Base-by-base conservation (phyloP, 2,329 filamentous ascomycete genomes). In the Calcarisporium arbuscula region DNA sequence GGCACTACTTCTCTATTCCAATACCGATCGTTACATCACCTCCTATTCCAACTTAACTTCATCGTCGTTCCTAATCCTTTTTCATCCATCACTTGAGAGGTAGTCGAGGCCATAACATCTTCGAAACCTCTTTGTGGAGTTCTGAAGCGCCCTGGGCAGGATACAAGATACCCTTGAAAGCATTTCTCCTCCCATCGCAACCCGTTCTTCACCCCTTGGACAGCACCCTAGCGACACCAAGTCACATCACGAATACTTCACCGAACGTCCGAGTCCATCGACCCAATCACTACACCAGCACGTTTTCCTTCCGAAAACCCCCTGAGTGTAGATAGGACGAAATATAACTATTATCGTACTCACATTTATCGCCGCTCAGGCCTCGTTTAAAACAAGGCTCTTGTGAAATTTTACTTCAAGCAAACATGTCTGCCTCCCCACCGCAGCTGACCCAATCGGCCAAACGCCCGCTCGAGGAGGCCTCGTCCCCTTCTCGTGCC, bases 391-490 rank as follows among this genome's bases (percentile, higher is more conserved):
- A 39, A 41, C 38, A 42, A 39, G 27, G 34, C 28, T 30, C 29
- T 37, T 43, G 39, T 47, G 38, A 48, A 29, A 36, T 34, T 19
- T 14, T 28, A 20, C 34, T 36, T 36, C 28, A 64, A 57, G 52
- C 48, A 64, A 76, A 61, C 50, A 89, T 89, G 84, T 88, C 84
- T 66, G 74, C 82, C 44, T 87, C 77, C 46, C 77, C 77, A 19
- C 64, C 70, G 43, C 70, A 71, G 42, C 77, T 77, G 32, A 82
- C 80, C 39, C 78, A 85, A 56, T 81, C 78, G 50, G 70, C 76
- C 44, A 98, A 98, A 77, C 88, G 92, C 55, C 92, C 92, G 42
- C 79, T 98, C 46, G 92, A 98, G 71, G 92, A 96, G 57, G 85
- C 90, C 9, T 96, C 92, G 14, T 98, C 92, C 8, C 92, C 92